phyloP scores from a whole-genome alignment of 805 yeast genomes.

The Schizosaccharomyces lindneri region DNA sequence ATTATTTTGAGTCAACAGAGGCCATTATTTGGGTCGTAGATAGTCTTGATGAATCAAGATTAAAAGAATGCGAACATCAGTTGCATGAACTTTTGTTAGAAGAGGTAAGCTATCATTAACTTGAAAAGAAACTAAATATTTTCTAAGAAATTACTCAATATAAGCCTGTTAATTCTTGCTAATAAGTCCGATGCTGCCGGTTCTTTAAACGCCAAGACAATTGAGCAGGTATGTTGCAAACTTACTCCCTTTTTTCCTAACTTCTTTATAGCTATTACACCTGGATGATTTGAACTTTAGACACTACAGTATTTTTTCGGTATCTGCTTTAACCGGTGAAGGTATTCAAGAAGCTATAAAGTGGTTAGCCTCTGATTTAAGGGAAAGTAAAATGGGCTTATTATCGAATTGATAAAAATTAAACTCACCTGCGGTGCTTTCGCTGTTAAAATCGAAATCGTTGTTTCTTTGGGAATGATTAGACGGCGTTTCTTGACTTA shows the following conservation, averaged over 20 bases:
- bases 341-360: slow-evolving; percentile 19
- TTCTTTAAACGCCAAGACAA: not conserved
- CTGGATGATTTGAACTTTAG: not conserved
- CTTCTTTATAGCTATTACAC: not conserved
- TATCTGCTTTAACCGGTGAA: slow-evolving; percentile 25
- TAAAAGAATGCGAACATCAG: slow-evolving; percentile 41
- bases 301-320: slow-evolving; percentile 15
- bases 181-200: slow-evolving; percentile 47
- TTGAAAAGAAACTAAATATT: not conserved
- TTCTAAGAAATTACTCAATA: slow-evolving; percentile 35
- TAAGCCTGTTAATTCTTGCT: slow-evolving; percentile 38
- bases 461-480: no score
- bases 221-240: not conserved
- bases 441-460: no score
- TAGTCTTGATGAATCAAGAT: slow-evolving; percentile 30
- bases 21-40: slow-evolving; percentile 74
- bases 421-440: no score
- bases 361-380: slow-evolving; percentile 21
- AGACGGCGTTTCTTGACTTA: no score
- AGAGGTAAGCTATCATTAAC: slow-evolving; percentile 12
- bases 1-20: slow-evolving; percentile 67
- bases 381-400: slow-evolving; percentile 14
- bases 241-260: not conserved
- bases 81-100: slow-evolving; percentile 35
- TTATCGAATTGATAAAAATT: not conserved